A percentile compares a stretch with the other conserved stretches of the same genome.
Conservation (phyloP, 2,329 filamentous ascomycete genomes). For the Colletotrichum caudatum region DNA sequence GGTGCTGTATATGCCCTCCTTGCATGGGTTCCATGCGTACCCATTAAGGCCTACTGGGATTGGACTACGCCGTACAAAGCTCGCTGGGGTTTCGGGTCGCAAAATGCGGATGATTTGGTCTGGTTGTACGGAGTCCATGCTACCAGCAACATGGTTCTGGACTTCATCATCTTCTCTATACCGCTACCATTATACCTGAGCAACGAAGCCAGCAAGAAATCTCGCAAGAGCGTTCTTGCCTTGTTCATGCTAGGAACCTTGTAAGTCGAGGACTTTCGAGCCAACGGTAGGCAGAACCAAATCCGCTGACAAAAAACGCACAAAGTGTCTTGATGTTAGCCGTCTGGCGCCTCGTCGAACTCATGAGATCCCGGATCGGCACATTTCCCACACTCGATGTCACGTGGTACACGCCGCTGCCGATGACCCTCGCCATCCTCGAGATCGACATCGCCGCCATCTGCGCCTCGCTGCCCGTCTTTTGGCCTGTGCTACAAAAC, state of each 20-base stretch:
- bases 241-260: conserved; percentile 49
- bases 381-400: conserved; percentile 52
- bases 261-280: conserved; percentile 44
- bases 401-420: conserved; percentile 51
- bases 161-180: conserved; percentile 50
- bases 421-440: conserved; percentile 50
- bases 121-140: conserved; percentile 48
- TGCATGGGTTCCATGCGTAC: conserved; percentile 50
- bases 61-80: conserved; percentile 33
- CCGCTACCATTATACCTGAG: conserved; percentile 49
- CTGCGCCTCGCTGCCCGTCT: conserved; percentile 37
- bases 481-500: conserved; percentile 45
- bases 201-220: conserved; percentile 45
- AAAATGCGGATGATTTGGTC: conserved; percentile 43
- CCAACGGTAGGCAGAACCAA: background rate
- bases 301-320: background rate
- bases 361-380: conserved; percentile 48
- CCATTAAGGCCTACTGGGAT: conserved; percentile 50
- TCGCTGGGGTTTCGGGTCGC: conserved; percentile 50
- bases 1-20: conserved; percentile 48
- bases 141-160: conserved; percentile 49
- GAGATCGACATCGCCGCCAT: conserved; percentile 48
- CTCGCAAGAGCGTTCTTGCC: conserved; percentile 47
- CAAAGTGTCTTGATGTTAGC: conserved; percentile 42
- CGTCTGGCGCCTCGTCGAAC: conserved; percentile 49